Evolutionary conservation across 2,329 filamentous ascomycete genomes (phyloP).

Genomic region (Plenodomus biglobosus): DNA sequence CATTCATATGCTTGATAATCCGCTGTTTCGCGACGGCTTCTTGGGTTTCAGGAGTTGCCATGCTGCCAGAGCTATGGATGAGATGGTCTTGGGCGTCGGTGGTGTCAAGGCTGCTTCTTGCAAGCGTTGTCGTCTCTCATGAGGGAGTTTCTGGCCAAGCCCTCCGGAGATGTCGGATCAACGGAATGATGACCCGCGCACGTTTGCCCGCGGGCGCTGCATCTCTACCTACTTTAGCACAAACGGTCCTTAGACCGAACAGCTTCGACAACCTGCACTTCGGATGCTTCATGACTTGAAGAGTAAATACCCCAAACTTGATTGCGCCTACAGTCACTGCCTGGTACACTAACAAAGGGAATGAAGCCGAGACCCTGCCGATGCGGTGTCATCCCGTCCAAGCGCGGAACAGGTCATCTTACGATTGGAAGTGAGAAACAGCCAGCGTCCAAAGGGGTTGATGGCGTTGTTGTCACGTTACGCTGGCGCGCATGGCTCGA

Average conservation of each 20-base stretch:
- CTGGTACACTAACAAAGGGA: not conserved
- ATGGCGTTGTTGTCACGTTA: constrained; percentile 9
- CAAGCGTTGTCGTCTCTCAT: constrained; percentile 10
- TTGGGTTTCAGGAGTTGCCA: constrained; percentile 40
- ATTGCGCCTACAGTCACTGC: not conserved
- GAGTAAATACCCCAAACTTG: not conserved
- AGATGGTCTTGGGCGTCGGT: not conserved
- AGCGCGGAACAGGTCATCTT: not conserved
- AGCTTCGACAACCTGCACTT: not conserved
- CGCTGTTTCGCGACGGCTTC: constrained; percentile 58
- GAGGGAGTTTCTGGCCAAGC: too few species aligned
- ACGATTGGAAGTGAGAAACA: not conserved
- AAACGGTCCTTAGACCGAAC: not conserved
- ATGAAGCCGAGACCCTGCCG: not conserved
- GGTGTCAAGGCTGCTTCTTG: not conserved
- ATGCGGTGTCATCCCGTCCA: not conserved
- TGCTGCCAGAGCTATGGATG: constrained; percentile 4
- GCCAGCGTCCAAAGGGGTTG: not conserved
- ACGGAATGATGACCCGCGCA: constrained; percentile 9
- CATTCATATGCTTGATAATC: constrained; percentile 84
- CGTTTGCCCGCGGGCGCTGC: constrained; percentile 1
- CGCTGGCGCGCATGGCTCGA: constrained; percentile 7
- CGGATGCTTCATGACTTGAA: not conserved
- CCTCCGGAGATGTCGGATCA: constrained; percentile 12
- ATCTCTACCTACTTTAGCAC: constrained; percentile 5